Evolutionary conservation across 2,329 filamentous ascomycete genomes (phyloP).

Genomic region (Aspergillus vadensis): DNA sequence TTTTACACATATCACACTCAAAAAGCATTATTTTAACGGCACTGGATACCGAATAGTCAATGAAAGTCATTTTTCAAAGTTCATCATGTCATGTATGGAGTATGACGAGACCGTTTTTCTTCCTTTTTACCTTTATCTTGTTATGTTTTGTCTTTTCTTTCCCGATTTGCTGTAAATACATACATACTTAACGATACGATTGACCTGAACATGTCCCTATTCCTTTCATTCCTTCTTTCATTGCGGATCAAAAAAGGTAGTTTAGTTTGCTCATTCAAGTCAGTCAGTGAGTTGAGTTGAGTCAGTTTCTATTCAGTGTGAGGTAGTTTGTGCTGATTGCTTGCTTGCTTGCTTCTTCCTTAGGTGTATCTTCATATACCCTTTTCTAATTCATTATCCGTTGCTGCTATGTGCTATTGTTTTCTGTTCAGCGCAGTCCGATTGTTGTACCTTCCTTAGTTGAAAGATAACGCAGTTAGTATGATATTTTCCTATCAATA

Average conservation of each 20-base stretch:
- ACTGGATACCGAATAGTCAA: neutral
- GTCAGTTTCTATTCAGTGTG: neutral
- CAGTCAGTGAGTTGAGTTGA: neutral
- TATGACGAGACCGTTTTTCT: neutral
- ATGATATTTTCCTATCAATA: too few relatives aligned
- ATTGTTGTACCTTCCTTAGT: too few relatives aligned
- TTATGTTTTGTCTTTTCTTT: neutral
- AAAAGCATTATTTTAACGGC: neutral
- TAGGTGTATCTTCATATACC: constrained; percentile 2
- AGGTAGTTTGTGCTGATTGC: too few relatives aligned
- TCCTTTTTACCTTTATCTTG: neutral
- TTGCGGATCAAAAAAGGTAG: neutral
- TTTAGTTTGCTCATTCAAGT: neutral
- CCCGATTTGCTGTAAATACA: neutral
- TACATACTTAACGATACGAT: neutral
- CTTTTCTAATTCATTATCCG: neutral
- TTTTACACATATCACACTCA: neutral
- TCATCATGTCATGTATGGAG: neutral
- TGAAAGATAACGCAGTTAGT: too few relatives aligned
- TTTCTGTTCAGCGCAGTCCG: neutral
- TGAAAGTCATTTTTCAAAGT: neutral
- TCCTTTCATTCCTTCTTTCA: neutral
- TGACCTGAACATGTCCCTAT: neutral
- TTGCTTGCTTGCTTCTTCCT: neutral
- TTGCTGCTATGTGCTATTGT: neutral